Evolutionary conservation across 805 yeast species (phyloP).

Genomic region (Lipomyces chichibuensis): DNA sequence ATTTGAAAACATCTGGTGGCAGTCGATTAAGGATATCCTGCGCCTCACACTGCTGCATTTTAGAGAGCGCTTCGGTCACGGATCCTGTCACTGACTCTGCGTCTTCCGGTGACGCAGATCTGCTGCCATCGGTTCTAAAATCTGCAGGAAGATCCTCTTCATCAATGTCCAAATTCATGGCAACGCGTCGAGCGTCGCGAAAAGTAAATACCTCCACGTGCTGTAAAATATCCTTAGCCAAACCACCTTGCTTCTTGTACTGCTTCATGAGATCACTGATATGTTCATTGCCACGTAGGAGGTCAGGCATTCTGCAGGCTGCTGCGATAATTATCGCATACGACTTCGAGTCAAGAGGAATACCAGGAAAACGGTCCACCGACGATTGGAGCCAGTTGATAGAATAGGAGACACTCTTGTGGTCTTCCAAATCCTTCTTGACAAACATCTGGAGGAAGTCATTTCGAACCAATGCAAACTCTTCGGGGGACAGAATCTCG

Average conservation of each 20-base stretch:
- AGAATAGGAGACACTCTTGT: conserved; percentile 6
- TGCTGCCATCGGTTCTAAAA: conserved; percentile 6
- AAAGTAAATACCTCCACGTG: conserved; percentile 13
- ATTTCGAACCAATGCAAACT: conserved; percentile 24
- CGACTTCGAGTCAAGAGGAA: conserved; percentile 18
- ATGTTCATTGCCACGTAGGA: conserved; percentile 13
- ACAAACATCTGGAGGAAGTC: conserved; percentile 24
- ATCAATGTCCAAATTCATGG: conserved; percentile 6
- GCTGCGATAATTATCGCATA: conserved; percentile 22
- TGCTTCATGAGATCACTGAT: not conserved
- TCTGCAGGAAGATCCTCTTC: conserved; percentile 18
- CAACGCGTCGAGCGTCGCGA: conserved; percentile 22
- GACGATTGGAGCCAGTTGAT: conserved; percentile 17
- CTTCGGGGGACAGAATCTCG: conserved; percentile 21
- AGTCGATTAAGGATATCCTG: conserved; percentile 1
- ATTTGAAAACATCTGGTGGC: conserved; percentile 28
- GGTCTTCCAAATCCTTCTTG: conserved; percentile 16
- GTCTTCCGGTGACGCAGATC: not conserved
- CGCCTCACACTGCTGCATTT: conserved; percentile 2
- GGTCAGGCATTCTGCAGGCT: conserved; percentile 17
- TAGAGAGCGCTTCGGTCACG: not conserved
- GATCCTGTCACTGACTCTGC: not conserved
- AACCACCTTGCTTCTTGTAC: conserved; percentile 1
- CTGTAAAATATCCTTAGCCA: conserved; percentile 10
- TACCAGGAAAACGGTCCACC: not conserved